Percentiles rank a stretch among this genome's conserved stretches.
These are phyloP conservation scores for Pseudozyma thailandica DNA, from an alignment of 1,284 basidiomycete genomes.

Conservation along the genomic window DNA sequence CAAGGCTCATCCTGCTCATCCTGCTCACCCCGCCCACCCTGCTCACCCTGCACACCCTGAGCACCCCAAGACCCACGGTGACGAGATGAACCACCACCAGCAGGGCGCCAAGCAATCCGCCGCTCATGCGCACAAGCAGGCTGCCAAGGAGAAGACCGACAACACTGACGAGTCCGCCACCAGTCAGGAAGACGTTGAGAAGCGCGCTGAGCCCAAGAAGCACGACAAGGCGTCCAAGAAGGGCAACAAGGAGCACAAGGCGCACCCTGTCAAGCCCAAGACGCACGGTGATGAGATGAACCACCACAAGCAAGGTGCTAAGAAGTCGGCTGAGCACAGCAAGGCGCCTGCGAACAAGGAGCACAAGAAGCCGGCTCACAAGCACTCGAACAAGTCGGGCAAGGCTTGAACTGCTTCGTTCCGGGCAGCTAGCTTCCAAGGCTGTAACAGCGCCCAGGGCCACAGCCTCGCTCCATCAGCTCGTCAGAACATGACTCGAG, in stretches of 20 bases:
- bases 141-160: background rate
- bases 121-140: slow-evolving; percentile 10
- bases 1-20: background rate
- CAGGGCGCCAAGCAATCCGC: slow-evolving; percentile 12
- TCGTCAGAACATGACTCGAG: too few species aligned
- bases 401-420: too few species aligned
- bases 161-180: background rate
- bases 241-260: slow-evolving; percentile 1
- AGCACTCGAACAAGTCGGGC: slow-evolving; percentile 20
- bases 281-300: slow-evolving; percentile 4
- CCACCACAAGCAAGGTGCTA: slow-evolving; percentile 9
- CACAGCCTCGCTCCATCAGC: too few species aligned
- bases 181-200: background rate
- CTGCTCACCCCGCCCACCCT: slow-evolving; percentile 1
- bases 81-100: slow-evolving; percentile 12
- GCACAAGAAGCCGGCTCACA: slow-evolving; percentile 38
- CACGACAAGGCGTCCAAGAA: too few species aligned
- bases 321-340: slow-evolving; percentile 10
- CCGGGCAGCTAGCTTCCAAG: too few species aligned
- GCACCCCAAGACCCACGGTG: slow-evolving; percentile 6
- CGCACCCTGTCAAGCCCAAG: slow-evolving; percentile 1
- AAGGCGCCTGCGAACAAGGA: slow-evolving; percentile 11
- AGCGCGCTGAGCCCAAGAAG: slow-evolving; percentile 7
- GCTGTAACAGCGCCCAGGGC: too few species aligned
- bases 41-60: slow-evolving; percentile 1